These are phyloP conservation scores for Calcarisporium arbuscula DNA, from an alignment of 2,329 filamentous ascomycete genomes.

Conservation along the genomic window DNA sequence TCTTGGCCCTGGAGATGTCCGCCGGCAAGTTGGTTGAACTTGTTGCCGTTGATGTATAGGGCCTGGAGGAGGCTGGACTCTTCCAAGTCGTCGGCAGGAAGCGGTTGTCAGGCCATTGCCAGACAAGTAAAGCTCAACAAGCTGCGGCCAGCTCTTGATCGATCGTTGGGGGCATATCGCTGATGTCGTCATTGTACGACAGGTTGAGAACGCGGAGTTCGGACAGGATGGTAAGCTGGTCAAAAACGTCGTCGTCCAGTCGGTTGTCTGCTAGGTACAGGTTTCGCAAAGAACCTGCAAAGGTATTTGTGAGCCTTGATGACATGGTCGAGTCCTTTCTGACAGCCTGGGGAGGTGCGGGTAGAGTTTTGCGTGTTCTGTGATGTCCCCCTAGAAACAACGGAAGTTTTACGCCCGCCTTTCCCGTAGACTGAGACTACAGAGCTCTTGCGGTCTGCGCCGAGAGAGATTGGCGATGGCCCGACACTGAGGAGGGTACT, in stretches of 20 bases:
- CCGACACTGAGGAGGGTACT: constrained; percentile 69
- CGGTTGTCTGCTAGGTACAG: constrained; percentile 90
- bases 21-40: constrained; percentile 95
- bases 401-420: constrained; percentile 77
- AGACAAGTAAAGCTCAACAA: constrained; percentile 88
- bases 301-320: constrained; percentile 74
- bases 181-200: constrained; percentile 83
- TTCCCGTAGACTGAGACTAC: constrained; percentile 75
- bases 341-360: constrained; percentile 45
- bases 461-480: constrained; percentile 58
- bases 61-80: constrained; percentile 82
- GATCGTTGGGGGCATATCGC: constrained; percentile 85
- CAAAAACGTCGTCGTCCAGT: constrained; percentile 90
- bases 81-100: constrained; percentile 91
- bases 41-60: constrained; percentile 94
- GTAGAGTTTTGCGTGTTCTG: constrained; percentile 36
- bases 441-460: constrained; percentile 69
- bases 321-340: constrained; percentile 89
- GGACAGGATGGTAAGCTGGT: constrained; percentile 74
- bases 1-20: constrained; percentile 89
- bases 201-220: constrained; percentile 87
- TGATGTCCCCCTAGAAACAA: constrained; percentile 59
- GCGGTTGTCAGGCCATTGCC: constrained; percentile 87
- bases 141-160: constrained; percentile 81
- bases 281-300: constrained; percentile 77